Evolutionary conservation across 352 stramenopile genomes (phyloP), one percentile per base, ranked within the genome.

Genomic region (Phytophthora citricola): DNA sequence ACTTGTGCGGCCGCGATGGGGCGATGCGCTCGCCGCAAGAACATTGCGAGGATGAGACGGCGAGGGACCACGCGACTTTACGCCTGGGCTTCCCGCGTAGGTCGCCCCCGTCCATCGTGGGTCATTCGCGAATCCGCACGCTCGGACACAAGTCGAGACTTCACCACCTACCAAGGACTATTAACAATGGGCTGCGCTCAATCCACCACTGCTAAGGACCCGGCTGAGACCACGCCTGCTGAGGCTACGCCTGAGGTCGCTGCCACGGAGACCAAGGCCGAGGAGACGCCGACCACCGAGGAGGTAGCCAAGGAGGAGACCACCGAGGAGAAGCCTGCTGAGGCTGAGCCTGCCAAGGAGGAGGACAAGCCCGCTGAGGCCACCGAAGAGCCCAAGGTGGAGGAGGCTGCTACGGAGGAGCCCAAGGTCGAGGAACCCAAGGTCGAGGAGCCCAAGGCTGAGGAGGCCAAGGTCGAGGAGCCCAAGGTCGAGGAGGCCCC

Each of bases 181-280:
- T 50, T 47, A 55, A 66, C 49, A 6, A 76, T 76, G 68, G 68
- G 68, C 52, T 76, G 68, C 57, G 57, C 68, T 69, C 68, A 76
- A 72, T 76, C 68, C 22, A 76, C 68, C 43, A 34, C 63, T 54
- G 63, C 68, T 9, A 72, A 69, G 52, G 63, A 76, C 58, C 68
- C 68, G 41, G 51, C 61, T 64, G 67, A 71, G 55, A 58, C 61
- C 17, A 63, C 47, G 9, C 43, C 55, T 20, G 61, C 49, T 22
- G 56, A 75, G 50, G 38, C 56, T 15, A 69, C 56, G 27, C 52
- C 56, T 22, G 68, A 69, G n/a, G 58, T 55, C 44, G 48, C 46
- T 10, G 40, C 40, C 27, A 63, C 44, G 47, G 63, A 71, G 55
- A 67, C 50, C 22, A 62, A 69, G 47, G 10, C 53, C 3, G 45